These are phyloP conservation scores for Lichtheimia ornata DNA, from an alignment of 371 early-diverging fungal species.

Conservation along the genomic window DNA sequence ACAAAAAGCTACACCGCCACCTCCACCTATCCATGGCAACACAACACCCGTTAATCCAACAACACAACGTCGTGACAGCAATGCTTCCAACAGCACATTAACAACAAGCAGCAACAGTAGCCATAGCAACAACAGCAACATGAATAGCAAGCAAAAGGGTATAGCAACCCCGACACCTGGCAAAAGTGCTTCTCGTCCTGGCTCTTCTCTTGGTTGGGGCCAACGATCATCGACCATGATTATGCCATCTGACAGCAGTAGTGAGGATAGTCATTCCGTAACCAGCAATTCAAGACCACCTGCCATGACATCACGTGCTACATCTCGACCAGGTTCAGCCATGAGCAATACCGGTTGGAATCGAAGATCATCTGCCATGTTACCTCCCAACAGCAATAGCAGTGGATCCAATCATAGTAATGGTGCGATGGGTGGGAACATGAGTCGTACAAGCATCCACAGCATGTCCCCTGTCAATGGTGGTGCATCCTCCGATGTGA, in stretches of 20 bases:
- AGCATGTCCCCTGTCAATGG: slow-evolving; percentile 12
- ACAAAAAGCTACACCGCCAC: background rate
- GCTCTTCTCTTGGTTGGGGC: slow-evolving; percentile 4
- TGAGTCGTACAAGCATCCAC: slow-evolving; percentile 5
- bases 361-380: no score
- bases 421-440: background rate
- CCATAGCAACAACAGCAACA: background rate
- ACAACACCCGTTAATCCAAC: background rate
- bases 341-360: background rate
- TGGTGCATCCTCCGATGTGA: slow-evolving; percentile 5
- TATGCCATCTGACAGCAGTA: slow-evolving; percentile 3
- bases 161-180: background rate
- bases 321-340: background rate
- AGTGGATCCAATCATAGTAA: slow-evolving; percentile 3
- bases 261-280: background rate
- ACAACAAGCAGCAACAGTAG: background rate
- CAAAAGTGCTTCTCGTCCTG: slow-evolving; percentile 4
- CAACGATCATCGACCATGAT: slow-evolving; percentile 2
- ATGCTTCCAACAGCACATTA: background rate
- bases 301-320: background rate
- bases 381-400: background rate
- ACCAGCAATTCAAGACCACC: background rate
- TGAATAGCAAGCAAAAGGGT: slow-evolving; percentile 1
- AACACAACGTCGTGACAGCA: background rate
- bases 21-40: slow-evolving; percentile 1